phyloP scores from a whole-genome alignment of 2,329 filamentous ascomycete species.

The Talaromyces sp. region DNA sequence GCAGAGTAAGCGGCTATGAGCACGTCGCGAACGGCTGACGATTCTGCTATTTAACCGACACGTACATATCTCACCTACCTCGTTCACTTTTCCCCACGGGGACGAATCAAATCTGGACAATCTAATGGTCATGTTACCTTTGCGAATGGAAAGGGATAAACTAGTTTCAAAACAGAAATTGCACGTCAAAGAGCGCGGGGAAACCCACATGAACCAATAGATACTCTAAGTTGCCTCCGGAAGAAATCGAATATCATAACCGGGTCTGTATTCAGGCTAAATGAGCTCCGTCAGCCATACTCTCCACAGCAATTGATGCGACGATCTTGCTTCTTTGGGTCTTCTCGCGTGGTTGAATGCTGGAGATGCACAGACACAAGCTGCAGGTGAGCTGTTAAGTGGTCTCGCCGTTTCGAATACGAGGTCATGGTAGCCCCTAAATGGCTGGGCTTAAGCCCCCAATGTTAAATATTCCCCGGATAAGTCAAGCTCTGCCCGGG shows the following conservation, averaged over 20 bases:
- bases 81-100: not conserved
- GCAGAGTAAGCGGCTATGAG: not conserved
- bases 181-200: not conserved
- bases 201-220: not conserved
- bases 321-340: not conserved
- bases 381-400: conserved; percentile 1
- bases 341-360: not conserved
- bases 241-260: not conserved
- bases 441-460: not conserved
- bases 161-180: not conserved
- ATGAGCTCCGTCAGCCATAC: not conserved
- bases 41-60: conserved; percentile 5
- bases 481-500: not conserved
- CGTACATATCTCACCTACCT: not conserved
- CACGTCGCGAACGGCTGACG: not conserved
- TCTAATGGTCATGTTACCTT: not conserved
- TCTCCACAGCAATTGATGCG: not conserved
- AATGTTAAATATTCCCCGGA: not conserved
- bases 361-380: not conserved
- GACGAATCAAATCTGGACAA: not conserved
- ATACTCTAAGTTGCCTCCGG: not conserved
- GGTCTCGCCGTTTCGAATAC: not conserved
- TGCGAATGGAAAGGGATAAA: not conserved
- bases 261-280: conserved; percentile 9
- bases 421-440: not conserved